Evolutionary conservation across 345 rosid species (phyloP).

Genomic region (Salix dunnii): DNA sequence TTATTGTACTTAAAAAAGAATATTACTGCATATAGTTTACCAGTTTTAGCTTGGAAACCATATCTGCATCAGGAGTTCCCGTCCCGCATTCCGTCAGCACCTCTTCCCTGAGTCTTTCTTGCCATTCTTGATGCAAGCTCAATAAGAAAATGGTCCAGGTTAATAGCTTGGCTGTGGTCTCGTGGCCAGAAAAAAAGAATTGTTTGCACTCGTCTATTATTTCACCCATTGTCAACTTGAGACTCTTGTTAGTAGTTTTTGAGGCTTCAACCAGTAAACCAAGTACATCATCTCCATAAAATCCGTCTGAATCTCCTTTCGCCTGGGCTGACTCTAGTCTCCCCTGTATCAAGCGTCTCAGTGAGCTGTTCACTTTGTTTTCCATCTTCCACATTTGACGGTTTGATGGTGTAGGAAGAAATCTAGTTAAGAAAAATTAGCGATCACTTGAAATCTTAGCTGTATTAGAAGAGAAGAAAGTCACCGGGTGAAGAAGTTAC

Average conservation of each 20-base stretch:
- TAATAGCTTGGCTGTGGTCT: slow-evolving; percentile 50
- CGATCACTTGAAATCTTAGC: not conserved
- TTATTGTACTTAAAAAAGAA: too few relatives aligned
- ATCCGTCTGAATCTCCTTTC: slow-evolving; percentile 32
- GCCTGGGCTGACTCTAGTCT: slow-evolving; percentile 18
- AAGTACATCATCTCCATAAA: slow-evolving; percentile 59
- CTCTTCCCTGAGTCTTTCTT: slow-evolving; percentile 50
- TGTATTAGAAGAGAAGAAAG: not conserved
- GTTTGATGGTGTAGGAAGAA: slow-evolving; percentile 74
- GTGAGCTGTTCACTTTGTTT: slow-evolving; percentile 53
- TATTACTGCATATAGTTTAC: slow-evolving; percentile 13
- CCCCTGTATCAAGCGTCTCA: slow-evolving; percentile 44
- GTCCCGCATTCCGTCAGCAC: slow-evolving; percentile 40
- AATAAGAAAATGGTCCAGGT: slow-evolving; percentile 57
- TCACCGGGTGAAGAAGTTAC: slow-evolving; percentile 24
- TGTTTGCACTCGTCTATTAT: slow-evolving; percentile 62
- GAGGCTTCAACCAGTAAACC: slow-evolving; percentile 37
- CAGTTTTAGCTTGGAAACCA: slow-evolving; percentile 42
- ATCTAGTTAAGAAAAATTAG: slow-evolving; percentile 28
- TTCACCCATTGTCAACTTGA: slow-evolving; percentile 34
- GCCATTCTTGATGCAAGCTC: slow-evolving; percentile 55
- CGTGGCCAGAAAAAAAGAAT: slow-evolving; percentile 62
- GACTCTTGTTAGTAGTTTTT: slow-evolving; percentile 5
- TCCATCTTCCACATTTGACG: slow-evolving; percentile 69
- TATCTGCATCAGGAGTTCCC: slow-evolving; percentile 37